phyloP scores from a whole-genome alignment of 768 basidiomycete species.

The Phanerochaete carnosa region DNA sequence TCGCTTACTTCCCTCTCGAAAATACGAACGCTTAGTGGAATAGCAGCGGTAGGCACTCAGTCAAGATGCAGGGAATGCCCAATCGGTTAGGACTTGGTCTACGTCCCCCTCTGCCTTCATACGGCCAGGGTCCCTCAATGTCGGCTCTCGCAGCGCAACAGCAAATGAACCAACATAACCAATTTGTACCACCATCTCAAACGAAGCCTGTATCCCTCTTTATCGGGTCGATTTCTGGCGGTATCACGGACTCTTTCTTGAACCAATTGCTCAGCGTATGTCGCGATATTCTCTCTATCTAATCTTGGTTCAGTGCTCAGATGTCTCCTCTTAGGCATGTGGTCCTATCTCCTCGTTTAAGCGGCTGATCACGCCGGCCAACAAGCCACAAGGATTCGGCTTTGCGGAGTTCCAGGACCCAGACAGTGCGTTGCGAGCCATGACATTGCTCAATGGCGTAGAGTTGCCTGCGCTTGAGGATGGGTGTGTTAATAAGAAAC shows the following conservation, averaged over 20 bases:
- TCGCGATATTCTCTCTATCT: slow-evolving; percentile 10
- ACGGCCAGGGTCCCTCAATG: slow-evolving; percentile 90
- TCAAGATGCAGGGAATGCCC: slow-evolving; percentile 57
- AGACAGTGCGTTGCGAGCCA: slow-evolving; percentile 79
- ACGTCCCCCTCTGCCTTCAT: slow-evolving; percentile 83
- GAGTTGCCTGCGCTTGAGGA: slow-evolving; percentile 62
- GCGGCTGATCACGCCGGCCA: slow-evolving; percentile 86
- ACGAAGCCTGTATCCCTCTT: slow-evolving; percentile 79
- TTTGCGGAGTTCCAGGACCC: slow-evolving; percentile 97
- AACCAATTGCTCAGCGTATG: slow-evolving; percentile 75
- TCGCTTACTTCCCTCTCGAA: neutral
- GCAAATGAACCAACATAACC: slow-evolving; percentile 36
- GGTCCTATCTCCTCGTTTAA: slow-evolving; percentile 90
- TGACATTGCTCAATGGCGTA: slow-evolving; percentile 59
- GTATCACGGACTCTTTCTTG: slow-evolving; percentile 80
- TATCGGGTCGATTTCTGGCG: slow-evolving; percentile 93
- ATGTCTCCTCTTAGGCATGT: slow-evolving; percentile 61
- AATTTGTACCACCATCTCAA: slow-evolving; percentile 60
- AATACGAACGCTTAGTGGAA: neutral
- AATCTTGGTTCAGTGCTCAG: neutral
- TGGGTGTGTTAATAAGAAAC: slow-evolving; percentile 57
- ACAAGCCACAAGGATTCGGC: slow-evolving; percentile 94
- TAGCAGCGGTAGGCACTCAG: neutral
- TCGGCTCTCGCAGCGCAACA: slow-evolving; percentile 88
- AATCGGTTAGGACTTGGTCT: slow-evolving; percentile 86